Percentiles rank a stretch among this genome's conserved stretches.
phyloP scores from a whole-genome alignment of 495 filamentous ascomycete genomes.

The Penicillium atrosanguineum region DNA sequence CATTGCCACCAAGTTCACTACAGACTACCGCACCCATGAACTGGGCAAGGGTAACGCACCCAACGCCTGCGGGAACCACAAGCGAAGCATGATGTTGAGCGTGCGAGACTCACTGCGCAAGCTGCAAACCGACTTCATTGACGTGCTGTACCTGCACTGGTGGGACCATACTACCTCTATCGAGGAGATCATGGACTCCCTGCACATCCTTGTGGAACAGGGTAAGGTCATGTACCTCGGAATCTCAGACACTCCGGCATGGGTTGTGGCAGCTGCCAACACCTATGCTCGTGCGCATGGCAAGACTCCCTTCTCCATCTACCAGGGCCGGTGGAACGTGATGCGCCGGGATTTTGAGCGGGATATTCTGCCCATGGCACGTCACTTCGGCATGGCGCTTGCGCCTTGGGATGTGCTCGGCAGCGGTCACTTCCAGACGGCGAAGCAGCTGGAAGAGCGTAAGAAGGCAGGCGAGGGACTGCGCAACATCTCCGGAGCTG shows the following conservation, averaged over 20 bases:
- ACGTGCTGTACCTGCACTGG: constrained; percentile 62
- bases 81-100: constrained; percentile 52
- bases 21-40: constrained; percentile 29
- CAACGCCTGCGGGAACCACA: constrained; percentile 57
- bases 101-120: constrained; percentile 56
- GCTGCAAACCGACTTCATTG: constrained; percentile 63
- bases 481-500: constrained; percentile 14
- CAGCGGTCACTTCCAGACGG: constrained; percentile 51
- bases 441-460: constrained; percentile 28
- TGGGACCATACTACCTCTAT: constrained; percentile 59
- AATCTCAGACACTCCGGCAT: constrained; percentile 61
- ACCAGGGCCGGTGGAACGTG: constrained; percentile 64
- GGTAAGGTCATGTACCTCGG: constrained; percentile 66
- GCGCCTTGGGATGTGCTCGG: constrained; percentile 56
- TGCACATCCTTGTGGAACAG: constrained; percentile 53
- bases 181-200: constrained; percentile 58
- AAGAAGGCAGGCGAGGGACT: constrained; percentile 31
- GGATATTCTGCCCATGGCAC: constrained; percentile 57
- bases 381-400: constrained; percentile 57
- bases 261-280: constrained; percentile 60
- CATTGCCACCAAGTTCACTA: constrained; percentile 70
- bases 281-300: constrained; percentile 58
- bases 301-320: constrained; percentile 60
- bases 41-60: constrained; percentile 44
- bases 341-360: constrained; percentile 53